Evolutionary conservation across 192 early-diverging fungal genomes (phyloP).

Genomic region (Coemansia sp.): DNA sequence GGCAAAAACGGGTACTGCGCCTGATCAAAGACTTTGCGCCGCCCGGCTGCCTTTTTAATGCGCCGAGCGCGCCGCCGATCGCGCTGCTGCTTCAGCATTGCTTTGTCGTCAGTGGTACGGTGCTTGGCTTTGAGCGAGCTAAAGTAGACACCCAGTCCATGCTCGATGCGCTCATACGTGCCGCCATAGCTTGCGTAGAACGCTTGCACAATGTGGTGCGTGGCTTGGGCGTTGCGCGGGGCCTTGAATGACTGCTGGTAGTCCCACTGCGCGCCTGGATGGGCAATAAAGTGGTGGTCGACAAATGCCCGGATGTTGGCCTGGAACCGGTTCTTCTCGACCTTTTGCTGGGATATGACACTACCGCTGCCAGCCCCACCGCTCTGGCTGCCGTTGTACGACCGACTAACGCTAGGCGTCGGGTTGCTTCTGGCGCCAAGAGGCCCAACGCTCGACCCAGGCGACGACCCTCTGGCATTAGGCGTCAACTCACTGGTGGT

Average conservation of each 20-base stretch:
- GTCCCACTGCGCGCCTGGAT: constrained; percentile 40
- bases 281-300: constrained; percentile 43
- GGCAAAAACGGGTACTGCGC: constrained; percentile 48
- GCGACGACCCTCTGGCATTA: constrained; percentile 27
- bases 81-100: constrained; percentile 57
- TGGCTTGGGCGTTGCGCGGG: constrained; percentile 50
- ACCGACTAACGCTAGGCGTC: constrained; percentile 5
- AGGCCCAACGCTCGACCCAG: constrained; percentile 8
- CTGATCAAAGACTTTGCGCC: constrained; percentile 49
- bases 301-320: constrained; percentile 55
- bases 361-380: neutral
- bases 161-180: constrained; percentile 50
- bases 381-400: constrained; percentile 9
- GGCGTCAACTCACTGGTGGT: constrained; percentile 17
- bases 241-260: constrained; percentile 58
- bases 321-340: constrained; percentile 55
- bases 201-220: constrained; percentile 43
- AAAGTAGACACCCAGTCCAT: constrained; percentile 55
- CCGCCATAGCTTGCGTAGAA: constrained; percentile 35
- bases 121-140: constrained; percentile 56
- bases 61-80: constrained; percentile 46
- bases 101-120: constrained; percentile 54
- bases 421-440: constrained; percentile 7
- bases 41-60: constrained; percentile 50
- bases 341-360: constrained; percentile 36